Evolutionary conservation across 208 protist genomes (phyloP).

Genomic region (Ichthyophonus hoferi): DNA sequence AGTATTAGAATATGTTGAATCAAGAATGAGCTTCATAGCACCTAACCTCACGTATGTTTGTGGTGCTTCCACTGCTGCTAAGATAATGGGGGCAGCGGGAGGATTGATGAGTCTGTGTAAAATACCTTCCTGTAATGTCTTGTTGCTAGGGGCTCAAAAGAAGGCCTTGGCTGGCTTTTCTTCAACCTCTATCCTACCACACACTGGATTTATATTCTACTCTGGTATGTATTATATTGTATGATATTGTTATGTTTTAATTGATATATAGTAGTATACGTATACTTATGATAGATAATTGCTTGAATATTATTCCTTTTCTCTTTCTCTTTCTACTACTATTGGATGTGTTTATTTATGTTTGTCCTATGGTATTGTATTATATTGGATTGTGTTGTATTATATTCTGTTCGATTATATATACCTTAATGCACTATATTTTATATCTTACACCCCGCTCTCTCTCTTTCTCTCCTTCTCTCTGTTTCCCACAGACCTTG

Average conservation of each 20-base stretch:
- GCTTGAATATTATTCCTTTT: too few relatives aligned
- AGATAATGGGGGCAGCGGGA: slow-evolving; percentile 63
- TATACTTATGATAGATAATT: too few relatives aligned
- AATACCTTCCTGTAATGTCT: slow-evolving; percentile 60
- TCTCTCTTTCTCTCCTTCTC: neutral
- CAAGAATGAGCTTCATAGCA: slow-evolving; percentile 67
- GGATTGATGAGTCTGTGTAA: slow-evolving; percentile 51
- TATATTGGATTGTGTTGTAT: too few relatives aligned
- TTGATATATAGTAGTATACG: neutral
- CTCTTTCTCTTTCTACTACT: neutral
- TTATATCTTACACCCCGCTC: too few relatives aligned
- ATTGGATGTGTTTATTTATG: too few relatives aligned
- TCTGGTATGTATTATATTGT: slow-evolving; percentile 29
- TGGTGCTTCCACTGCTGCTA: slow-evolving; percentile 54
- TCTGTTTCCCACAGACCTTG: slow-evolving; percentile 10
- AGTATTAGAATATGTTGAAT: slow-evolving; percentile 61
- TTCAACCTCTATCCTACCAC: slow-evolving; percentile 24
- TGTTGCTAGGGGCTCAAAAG: slow-evolving; percentile 43
- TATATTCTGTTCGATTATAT: too few relatives aligned
- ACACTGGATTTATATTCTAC: slow-evolving; percentile 56
- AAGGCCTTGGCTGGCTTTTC: slow-evolving; percentile 51
- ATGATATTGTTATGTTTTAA: neutral
- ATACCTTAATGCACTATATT: too few relatives aligned
- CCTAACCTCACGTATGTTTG: slow-evolving; percentile 64
- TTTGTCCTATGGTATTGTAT: too few relatives aligned